These are phyloP conservation scores for Globisporangium solare DNA, from an alignment of 352 stramenopile genomes.

Conservation along the genomic window DNA sequence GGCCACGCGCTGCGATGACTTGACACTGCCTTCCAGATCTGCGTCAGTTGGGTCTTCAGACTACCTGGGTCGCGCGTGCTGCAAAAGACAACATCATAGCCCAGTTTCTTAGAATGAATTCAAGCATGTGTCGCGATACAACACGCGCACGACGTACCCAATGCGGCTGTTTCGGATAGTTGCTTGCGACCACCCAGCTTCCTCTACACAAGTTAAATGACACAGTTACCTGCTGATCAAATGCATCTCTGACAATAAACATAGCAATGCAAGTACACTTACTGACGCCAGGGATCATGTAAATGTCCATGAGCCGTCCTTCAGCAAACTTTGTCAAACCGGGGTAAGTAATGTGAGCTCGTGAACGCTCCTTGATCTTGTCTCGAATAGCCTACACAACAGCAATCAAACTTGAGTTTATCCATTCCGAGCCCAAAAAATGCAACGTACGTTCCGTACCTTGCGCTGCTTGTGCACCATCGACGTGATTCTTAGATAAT, in stretches of 20 bases:
- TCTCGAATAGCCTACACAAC: slow-evolving; percentile 68
- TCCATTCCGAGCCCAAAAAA: slow-evolving; percentile 9
- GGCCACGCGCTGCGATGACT: slow-evolving; percentile 96
- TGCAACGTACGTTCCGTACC: slow-evolving; percentile 48
- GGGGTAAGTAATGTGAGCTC: slow-evolving; percentile 66
- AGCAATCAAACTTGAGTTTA: slow-evolving; percentile 6
- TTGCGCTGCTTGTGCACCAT: slow-evolving; percentile 94
- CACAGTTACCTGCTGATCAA: slow-evolving; percentile 2
- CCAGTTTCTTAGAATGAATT: background rate
- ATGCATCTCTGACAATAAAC: background rate
- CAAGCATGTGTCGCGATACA: background rate
- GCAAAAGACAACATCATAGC: background rate
- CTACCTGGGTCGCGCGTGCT: slow-evolving; percentile 78
- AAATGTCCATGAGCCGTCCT: slow-evolving; percentile 80
- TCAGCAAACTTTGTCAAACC: slow-evolving; percentile 73
- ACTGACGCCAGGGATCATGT: slow-evolving; percentile 85
- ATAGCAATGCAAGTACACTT: slow-evolving; percentile 24
- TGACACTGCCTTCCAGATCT: slow-evolving; percentile 88
- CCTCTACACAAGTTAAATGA: slow-evolving; percentile 34
- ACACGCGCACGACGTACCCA: slow-evolving; percentile 31
- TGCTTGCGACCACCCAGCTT: slow-evolving; percentile 81
- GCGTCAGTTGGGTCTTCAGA: slow-evolving; percentile 79
- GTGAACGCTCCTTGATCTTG: slow-evolving; percentile 76
- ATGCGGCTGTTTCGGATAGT: slow-evolving; percentile 85
- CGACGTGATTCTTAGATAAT: slow-evolving; percentile 94